These are phyloP conservation scores for Leishmania mexicana DNA, from an alignment of 208 protist species.

Conservation along the genomic window DNA sequence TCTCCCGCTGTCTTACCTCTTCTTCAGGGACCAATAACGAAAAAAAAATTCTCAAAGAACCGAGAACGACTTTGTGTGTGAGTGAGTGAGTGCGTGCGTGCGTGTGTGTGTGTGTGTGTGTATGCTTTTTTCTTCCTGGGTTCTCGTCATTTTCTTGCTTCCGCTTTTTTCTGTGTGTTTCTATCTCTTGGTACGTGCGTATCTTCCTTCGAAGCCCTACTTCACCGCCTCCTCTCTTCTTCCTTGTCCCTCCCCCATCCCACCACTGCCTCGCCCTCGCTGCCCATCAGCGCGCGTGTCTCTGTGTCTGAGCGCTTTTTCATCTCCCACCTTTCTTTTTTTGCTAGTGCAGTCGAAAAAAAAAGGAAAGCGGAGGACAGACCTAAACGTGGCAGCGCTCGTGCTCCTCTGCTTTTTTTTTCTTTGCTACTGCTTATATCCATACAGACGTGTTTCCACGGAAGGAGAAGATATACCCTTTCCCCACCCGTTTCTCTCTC, in stretches of 20 bases:
- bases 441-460: neutral
- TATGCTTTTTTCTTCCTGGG: neutral
- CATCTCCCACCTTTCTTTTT: constrained; percentile 10
- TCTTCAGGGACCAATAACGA: neutral
- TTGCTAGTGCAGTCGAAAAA: constrained; percentile 6
- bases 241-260: neutral
- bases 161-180: neutral
- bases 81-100: neutral
- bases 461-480: neutral
- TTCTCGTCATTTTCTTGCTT: neutral
- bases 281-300: neutral
- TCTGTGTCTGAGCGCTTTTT: constrained; percentile 2
- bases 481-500: neutral
- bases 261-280: neutral
- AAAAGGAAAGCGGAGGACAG: constrained; percentile 4
- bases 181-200: neutral
- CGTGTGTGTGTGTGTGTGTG: neutral
- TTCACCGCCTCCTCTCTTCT: neutral
- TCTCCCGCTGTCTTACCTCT: neutral
- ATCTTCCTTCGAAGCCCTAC: neutral
- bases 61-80: neutral
- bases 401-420: neutral
- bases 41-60: neutral
- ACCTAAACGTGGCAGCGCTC: neutral
- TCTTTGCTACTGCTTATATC: neutral